Conservation (phyloP, 352 stramenopile species). For the Phytopythium kandeliae region DNA sequence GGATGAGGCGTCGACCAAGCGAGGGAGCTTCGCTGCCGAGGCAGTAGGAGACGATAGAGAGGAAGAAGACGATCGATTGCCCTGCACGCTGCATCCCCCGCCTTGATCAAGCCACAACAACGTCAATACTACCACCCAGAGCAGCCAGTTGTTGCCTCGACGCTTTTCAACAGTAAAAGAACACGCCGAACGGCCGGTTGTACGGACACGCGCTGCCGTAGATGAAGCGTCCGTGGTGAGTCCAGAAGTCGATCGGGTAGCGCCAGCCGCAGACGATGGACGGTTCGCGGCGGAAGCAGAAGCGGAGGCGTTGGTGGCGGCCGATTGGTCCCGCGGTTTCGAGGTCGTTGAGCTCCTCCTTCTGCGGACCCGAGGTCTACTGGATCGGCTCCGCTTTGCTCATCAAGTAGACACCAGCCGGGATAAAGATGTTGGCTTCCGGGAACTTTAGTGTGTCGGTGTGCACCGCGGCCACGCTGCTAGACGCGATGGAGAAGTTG, state of each 20-base stretch:
- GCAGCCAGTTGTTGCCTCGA: background rate
- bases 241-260: slow-evolving; percentile 37
- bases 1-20: slow-evolving; percentile 56
- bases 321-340: too few relatives aligned
- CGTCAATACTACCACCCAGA: background rate
- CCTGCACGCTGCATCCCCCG: background rate
- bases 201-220: slow-evolving; percentile 25
- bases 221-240: slow-evolving; percentile 19
- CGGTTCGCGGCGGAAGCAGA: slow-evolving; percentile 8
- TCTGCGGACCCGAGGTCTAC: background rate
- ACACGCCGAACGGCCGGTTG: slow-evolving; percentile 20
- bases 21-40: background rate
- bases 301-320: slow-evolving; percentile 14
- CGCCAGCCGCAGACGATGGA: slow-evolving; percentile 23
- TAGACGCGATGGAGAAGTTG: slow-evolving; percentile 6
- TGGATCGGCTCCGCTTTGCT: slow-evolving; percentile 10
- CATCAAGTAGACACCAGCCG: slow-evolving; percentile 11
- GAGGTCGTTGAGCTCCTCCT: too few relatives aligned
- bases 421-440: slow-evolving; percentile 1
- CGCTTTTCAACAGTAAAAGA: slow-evolving; percentile 23
- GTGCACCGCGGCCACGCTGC: slow-evolving; percentile 1
- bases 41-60: background rate
- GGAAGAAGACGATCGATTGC: background rate
- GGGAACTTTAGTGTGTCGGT: slow-evolving; percentile 3
- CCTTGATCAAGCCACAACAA: slow-evolving; percentile 1